Conservation (phyloP, 257 asterid genomes). For the Oldenlandia corymbosa region DNA sequence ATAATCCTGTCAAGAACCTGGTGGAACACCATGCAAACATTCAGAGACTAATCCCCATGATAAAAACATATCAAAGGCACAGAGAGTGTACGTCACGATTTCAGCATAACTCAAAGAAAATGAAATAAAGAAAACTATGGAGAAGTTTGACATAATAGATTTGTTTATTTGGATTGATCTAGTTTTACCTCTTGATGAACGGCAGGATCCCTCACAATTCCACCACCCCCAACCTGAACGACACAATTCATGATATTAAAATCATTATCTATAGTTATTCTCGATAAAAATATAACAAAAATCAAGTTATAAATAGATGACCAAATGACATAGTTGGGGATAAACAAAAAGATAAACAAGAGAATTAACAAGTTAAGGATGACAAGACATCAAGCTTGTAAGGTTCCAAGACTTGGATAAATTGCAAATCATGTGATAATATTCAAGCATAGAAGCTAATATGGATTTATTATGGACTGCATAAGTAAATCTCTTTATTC, state of each 20-base stretch:
- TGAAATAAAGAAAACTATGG: background rate
- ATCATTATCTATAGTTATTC: too few relatives aligned
- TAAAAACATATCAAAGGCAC: too few relatives aligned
- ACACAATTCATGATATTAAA: slow-evolving; percentile 10
- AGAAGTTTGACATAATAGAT: background rate
- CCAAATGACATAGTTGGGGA: background rate
- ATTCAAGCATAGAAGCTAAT: background rate
- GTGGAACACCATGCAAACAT: background rate
- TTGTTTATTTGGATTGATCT: background rate
- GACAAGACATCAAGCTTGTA: background rate
- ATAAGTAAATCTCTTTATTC: background rate
- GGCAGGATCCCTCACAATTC: slow-evolving; percentile 78
- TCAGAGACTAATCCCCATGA: background rate
- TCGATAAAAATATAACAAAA: too few relatives aligned
- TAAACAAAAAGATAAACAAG: background rate
- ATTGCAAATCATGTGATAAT: background rate
- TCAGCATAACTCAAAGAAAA: background rate
- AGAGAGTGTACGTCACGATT: too few relatives aligned
- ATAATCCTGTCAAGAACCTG: slow-evolving; percentile 77
- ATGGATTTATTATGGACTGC: background rate
- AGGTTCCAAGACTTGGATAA: slow-evolving; percentile 2
- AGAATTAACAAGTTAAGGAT: background rate
- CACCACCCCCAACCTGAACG: slow-evolving; percentile 89
- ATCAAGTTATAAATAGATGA: background rate
- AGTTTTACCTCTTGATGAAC: slow-evolving; percentile 71